Evolutionary conservation across 2,329 filamentous ascomycete genomes (phyloP).

Genomic region (Curvularia sp.): DNA sequence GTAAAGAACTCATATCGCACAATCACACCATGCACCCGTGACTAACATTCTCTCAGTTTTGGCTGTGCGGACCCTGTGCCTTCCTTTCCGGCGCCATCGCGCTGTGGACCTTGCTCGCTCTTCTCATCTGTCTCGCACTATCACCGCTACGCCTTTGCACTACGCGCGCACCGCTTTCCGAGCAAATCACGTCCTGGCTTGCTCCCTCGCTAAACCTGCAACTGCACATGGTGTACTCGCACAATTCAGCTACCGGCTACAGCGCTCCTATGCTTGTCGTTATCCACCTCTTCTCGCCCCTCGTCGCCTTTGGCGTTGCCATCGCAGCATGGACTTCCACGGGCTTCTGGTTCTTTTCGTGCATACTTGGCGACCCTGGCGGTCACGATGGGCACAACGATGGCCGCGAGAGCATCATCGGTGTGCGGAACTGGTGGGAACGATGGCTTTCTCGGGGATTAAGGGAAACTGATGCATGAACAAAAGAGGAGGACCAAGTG

Average conservation of each 20-base stretch:
- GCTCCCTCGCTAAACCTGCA: slow-evolving; percentile 62
- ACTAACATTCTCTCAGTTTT: slow-evolving; percentile 54
- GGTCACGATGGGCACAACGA: slow-evolving; percentile 67
- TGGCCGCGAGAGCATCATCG: slow-evolving; percentile 65
- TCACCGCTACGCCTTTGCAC: slow-evolving; percentile 64
- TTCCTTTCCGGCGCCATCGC: slow-evolving; percentile 62
- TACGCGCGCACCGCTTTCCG: slow-evolving; percentile 55
- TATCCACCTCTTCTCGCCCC: slow-evolving; percentile 63
- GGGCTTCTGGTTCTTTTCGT: slow-evolving; percentile 68
- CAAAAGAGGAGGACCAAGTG: slow-evolving; percentile 1
- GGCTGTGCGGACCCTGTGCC: slow-evolving; percentile 62
- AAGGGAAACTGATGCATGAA: slow-evolving; percentile 20
- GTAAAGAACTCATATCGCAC: slow-evolving; percentile 32
- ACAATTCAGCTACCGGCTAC: slow-evolving; percentile 48
- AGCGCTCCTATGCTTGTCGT: slow-evolving; percentile 56
- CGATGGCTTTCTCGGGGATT: slow-evolving; percentile 59
- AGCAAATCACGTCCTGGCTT: slow-evolving; percentile 61
- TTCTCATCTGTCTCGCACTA: slow-evolving; percentile 58
- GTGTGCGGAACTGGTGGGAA: slow-evolving; percentile 67
- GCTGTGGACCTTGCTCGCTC: slow-evolving; percentile 60
- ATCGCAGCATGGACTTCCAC: slow-evolving; percentile 66
- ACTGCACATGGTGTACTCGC: slow-evolving; percentile 58
- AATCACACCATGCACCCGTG: not conserved
- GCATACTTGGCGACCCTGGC: slow-evolving; percentile 68
- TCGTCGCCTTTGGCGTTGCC: slow-evolving; percentile 64